These are phyloP conservation scores for Fusarium illudens DNA, from an alignment of 2,329 filamentous ascomycete species.

Conservation along the genomic window DNA sequence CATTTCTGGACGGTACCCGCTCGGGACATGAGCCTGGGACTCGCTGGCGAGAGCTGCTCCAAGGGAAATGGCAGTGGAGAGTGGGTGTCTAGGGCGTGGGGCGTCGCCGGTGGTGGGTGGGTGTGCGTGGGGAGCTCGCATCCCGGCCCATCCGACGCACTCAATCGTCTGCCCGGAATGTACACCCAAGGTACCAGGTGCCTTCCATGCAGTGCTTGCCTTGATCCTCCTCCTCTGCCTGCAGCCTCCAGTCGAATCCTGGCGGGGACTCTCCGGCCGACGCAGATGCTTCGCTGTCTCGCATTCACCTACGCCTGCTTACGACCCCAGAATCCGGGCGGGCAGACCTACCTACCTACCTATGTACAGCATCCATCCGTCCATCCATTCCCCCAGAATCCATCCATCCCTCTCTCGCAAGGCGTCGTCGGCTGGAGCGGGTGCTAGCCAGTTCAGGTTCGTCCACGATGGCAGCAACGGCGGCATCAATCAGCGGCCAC, in stretches of 20 bases:
- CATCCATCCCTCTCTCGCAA: background rate
- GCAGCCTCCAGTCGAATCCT: background rate
- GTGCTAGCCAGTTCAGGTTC: background rate
- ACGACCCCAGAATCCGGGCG: conserved; percentile 1
- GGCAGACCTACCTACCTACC: no score
- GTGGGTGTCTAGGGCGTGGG: conserved; percentile 40
- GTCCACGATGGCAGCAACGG: conserved; percentile 20
- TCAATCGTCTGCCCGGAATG: conserved; percentile 25
- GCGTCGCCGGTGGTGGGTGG: conserved; percentile 28
- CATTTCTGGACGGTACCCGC: conserved; percentile 30
- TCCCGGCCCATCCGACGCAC: conserved; percentile 41
- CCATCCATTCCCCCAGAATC: background rate
- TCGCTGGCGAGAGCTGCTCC: conserved; percentile 32
- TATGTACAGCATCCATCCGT: background rate
- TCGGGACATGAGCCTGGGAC: conserved; percentile 34
- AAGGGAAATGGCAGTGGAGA: conserved; percentile 44
- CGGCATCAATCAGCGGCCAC: conserved; percentile 8
- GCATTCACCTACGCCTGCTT: conserved; percentile 1
- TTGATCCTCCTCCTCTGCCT: background rate
- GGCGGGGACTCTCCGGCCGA: background rate
- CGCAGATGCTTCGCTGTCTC: conserved; percentile 11
- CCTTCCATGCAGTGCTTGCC: background rate
- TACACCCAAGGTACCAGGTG: conserved; percentile 28
- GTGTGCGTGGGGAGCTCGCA: conserved; percentile 32
- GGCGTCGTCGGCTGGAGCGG: conserved; percentile 2